Evolutionary conservation across 192 early-diverging fungal genomes (phyloP).

Genomic region (Coemansia sp.): DNA sequence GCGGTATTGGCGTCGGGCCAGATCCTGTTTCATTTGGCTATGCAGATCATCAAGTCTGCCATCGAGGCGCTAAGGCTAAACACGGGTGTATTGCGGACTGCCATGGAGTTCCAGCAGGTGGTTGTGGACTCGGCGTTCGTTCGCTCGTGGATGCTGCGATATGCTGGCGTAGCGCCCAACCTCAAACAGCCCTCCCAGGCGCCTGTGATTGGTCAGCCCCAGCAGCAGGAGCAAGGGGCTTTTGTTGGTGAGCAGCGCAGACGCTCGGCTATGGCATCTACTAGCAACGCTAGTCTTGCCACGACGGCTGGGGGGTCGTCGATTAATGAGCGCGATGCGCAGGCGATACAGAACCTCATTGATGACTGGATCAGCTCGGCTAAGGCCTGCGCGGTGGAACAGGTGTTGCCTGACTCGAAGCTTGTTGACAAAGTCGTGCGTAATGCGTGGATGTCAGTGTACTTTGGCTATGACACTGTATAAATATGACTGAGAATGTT

Average conservation of each 20-base stretch:
- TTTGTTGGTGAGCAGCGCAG: conserved; percentile 9
- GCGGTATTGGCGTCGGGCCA: conserved; percentile 29
- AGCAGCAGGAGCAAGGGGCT: neutral
- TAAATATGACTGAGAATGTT: neutral
- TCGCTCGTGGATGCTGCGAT: conserved; percentile 41
- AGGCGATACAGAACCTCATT: conserved; percentile 34
- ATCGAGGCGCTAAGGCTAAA: conserved; percentile 29
- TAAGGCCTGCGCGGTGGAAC: conserved; percentile 21
- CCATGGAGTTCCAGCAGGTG: conserved; percentile 25
- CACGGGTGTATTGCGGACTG: conserved; percentile 10
- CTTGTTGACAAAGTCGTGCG: conserved; percentile 21
- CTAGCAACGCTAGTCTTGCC: neutral
- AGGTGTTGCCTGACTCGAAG: conserved; percentile 7
- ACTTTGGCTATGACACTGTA: conserved; percentile 12
- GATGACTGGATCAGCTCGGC: conserved; percentile 48
- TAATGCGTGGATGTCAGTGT: conserved; percentile 37
- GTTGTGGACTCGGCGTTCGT: conserved; percentile 42
- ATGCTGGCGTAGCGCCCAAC: conserved; percentile 37
- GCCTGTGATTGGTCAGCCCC: neutral
- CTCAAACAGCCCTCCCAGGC: conserved; percentile 7
- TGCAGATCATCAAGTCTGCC: conserved; percentile 49
- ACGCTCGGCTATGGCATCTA: conserved; percentile 1
- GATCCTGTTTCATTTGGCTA: conserved; percentile 38
- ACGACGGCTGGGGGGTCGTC: neutral
- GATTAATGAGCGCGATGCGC: conserved; percentile 35